Conservation (phyloP, 345 rosid genomes). For the Murraya koenigii region DNA sequence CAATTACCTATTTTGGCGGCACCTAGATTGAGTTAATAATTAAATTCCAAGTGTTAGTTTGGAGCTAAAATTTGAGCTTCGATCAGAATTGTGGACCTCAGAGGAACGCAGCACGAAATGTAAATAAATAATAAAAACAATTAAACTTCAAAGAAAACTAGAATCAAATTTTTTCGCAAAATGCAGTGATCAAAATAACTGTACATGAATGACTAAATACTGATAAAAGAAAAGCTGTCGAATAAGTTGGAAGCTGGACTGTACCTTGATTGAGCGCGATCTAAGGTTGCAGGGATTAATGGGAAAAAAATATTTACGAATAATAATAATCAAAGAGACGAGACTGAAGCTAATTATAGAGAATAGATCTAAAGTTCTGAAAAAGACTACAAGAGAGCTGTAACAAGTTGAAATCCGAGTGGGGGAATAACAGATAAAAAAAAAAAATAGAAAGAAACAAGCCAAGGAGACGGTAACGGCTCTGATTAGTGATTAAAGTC, state of each 20-base stretch:
- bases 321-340: neutral
- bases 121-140: neutral
- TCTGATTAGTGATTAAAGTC: too few species aligned
- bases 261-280: neutral
- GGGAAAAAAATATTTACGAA: neutral
- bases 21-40: neutral
- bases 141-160: neutral
- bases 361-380: neutral
- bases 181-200: neutral
- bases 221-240: neutral
- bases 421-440: neutral
- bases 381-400: neutral
- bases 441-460: neutral
- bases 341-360: neutral
- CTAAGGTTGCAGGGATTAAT: neutral
- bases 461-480: conserved; percentile 6
- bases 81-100: neutral
- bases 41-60: neutral
- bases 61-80: neutral
- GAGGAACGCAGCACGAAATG: neutral
- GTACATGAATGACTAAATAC: neutral
- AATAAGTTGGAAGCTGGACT: neutral
- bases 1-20: neutral
- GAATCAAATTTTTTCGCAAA: neutral
- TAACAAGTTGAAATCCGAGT: neutral